A percentile compares a stretch with the other conserved stretches of the same genome.
These are phyloP conservation scores for Psilocybe mexicana DNA, from an alignment of 1,284 basidiomycete species.

Conservation along the genomic window DNA sequence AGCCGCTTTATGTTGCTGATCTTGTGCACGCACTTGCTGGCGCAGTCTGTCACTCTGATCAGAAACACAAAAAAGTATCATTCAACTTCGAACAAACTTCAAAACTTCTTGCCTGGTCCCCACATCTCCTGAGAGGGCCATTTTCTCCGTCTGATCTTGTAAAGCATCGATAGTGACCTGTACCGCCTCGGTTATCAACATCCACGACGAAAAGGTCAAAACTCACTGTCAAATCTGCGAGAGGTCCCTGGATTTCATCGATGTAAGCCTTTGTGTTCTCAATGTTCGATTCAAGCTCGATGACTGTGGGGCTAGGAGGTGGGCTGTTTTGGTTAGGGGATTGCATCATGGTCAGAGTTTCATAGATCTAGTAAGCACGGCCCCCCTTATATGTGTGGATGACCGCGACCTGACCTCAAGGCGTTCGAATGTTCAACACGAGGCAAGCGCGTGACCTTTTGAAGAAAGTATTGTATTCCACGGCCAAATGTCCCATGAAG, in stretches of 20 bases:
- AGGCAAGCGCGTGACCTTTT: slow-evolving; percentile 12
- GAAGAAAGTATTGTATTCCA: neutral
- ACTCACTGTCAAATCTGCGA: slow-evolving; percentile 22
- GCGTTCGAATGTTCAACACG: slow-evolving; percentile 3
- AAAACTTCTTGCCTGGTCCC: slow-evolving; percentile 25
- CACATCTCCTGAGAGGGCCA: slow-evolving; percentile 26
- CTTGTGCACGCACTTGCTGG: slow-evolving; percentile 41
- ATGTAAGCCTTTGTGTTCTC: slow-evolving; percentile 16
- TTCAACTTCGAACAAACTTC: slow-evolving; percentile 23
- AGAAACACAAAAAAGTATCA: neutral
- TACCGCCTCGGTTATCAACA: neutral
- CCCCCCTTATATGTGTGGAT: slow-evolving; percentile 3
- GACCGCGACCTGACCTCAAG: slow-evolving; percentile 16
- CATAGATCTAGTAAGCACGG: neutral
- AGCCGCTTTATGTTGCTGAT: slow-evolving; percentile 42
- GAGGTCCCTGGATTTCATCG: slow-evolving; percentile 19
- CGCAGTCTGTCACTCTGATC: slow-evolving; percentile 37
- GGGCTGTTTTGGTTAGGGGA: slow-evolving; percentile 11
- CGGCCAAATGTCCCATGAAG: neutral
- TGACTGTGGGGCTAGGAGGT: slow-evolving; percentile 4
- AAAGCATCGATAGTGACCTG: slow-evolving; percentile 30
- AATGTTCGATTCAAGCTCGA: slow-evolving; percentile 10
- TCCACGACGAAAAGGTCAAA: neutral
- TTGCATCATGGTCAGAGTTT: slow-evolving; percentile 6
- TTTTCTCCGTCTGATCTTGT: slow-evolving; percentile 30